Base-by-base conservation (phyloP, 345 rosid genomes). In the Eucalyptus brandiana region DNA sequence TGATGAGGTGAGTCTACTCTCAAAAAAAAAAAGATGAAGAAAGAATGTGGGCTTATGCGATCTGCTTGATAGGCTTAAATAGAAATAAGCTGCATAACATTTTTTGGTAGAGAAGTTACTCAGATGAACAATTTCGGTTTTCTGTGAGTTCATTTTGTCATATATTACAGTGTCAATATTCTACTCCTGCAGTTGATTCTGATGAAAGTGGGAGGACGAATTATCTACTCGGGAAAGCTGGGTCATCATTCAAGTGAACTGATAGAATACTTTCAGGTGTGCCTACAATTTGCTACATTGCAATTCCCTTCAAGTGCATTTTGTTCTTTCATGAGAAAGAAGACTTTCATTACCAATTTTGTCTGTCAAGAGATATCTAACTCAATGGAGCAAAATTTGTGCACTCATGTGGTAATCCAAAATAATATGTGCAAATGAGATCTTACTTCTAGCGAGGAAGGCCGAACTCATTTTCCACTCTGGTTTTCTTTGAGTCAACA, bases 201-300 rank as follows among this genome's bases (percentile, higher is more conserved):
- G 40, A 88, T 97, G 89, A 96, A 95, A 93, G 89, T 26, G 85
- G 98, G 98, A 14, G 99, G 98, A 60, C 95, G 89, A 9, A 88
- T 94, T n/a, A 94, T 96, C 88, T 97, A 97, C 86, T 92, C 91
- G 23, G 99, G 99, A 81, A 94, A 93, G 62, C 62, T 97, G 40
- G 99, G 98, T 53, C 89, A 54, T 50, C 91, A 93, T 87, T 96
- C 99, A 50, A 92, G 94, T 87, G 81, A 28, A 87, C 93, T 96
- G 88, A 95, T 93, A 19, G 94, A 94, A 54, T 95, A 96, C 90
- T 96, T 97, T 88, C 94, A 96, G 98, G 98, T 96, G 47, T 76
- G 85, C 85, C 47, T 11, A 76, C 69, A 83, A 92, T 87, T 88
- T 87, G 15, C 48, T 40, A 47, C 26, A 40, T 28, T 28, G 26